Conservation (phyloP, 1,284 basidiomycete species). For the Anthracocystis walkeri region DNA sequence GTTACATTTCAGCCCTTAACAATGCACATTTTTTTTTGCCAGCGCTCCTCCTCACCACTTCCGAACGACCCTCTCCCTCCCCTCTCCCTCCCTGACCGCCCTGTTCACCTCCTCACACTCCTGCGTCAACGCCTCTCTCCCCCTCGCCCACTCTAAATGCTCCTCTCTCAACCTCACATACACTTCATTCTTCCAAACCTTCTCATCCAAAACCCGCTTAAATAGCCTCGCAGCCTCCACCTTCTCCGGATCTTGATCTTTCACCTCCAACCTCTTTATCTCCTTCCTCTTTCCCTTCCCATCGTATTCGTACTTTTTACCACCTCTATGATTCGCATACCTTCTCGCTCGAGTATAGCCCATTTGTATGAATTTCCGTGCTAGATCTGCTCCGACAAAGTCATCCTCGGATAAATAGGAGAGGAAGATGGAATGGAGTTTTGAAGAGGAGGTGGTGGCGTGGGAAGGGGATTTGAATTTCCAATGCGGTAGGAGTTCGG, state of each 20-base stretch:
- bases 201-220: constrained; percentile 24
- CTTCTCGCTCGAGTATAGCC: constrained; percentile 45
- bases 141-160: constrained; percentile 26
- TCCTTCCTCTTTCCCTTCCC: constrained; percentile 12
- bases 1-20: constrained; percentile 2
- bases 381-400: constrained; percentile 45
- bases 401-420: constrained; percentile 35
- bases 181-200: constrained; percentile 30
- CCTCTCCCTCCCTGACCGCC: constrained; percentile 15
- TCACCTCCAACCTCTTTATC: constrained; percentile 17
- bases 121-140: not conserved
- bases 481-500: constrained; percentile 46
- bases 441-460: constrained; percentile 23
- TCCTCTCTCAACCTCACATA: constrained; percentile 30
- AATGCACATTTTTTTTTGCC: not conserved
- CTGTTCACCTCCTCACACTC: constrained; percentile 16
- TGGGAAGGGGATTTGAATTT: constrained; percentile 32
- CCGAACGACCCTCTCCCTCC: constrained; percentile 12
- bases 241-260: constrained; percentile 38
- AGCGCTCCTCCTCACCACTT: constrained; percentile 12
- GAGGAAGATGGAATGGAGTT: constrained; percentile 26
- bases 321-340: constrained; percentile 50
- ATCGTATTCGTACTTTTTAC: constrained; percentile 37
- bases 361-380: constrained; percentile 50
- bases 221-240: constrained; percentile 46